Base-by-base conservation (phyloP, 257 asterid genomes). In the Galeopsis tetrahit region DNA sequence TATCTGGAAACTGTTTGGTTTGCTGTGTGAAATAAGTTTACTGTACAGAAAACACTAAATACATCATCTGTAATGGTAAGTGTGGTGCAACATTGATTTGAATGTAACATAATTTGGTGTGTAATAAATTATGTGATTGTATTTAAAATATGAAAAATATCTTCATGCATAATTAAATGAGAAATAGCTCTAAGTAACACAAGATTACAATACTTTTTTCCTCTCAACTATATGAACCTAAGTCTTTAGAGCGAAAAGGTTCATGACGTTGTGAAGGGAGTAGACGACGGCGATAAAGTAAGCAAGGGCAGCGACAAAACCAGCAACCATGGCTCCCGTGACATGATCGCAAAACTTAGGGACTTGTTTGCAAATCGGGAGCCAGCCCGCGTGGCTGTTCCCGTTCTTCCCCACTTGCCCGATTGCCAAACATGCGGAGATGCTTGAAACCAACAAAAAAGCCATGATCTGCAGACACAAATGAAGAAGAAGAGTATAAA, bases 381-480 rank as follows among this genome's bases (percentile, higher is more conserved):
- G 89, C 98, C 98, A 93, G 2, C 98, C 98, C 13, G 98, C 97
- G 68, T 88, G 85, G 15, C 69, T 72, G 62, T 93, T 90, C 51
- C 97, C 97, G 0, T 77, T 68, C 87, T 86, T 89, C 10, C 90
- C 98, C 83, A 93, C 88, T 48, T 83, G 85, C 60, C 86, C 96
- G 14, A 90, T 82, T 1, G 95, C 92, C 72, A 88, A 33, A 52
- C 89, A 81, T 5, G 97, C 91, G 3, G 97, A 83, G 55, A 93
- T 63, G 87, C 92, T 85, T 3, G 98, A 93, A 49, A 79, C 96
- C 87, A 93, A 48, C 82, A 93, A 14, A 80, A 90, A 42, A 6
- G 85, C 58, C 73, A 93, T 80, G 56, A 90, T 77, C 98, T 93
- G 17, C 64, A 4, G 5, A 13, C 2, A 11, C 56, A 6, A 5